These are phyloP conservation scores for Azolla pinnata DNA, from an alignment of 75 land plant species.

Conservation along the genomic window DNA sequence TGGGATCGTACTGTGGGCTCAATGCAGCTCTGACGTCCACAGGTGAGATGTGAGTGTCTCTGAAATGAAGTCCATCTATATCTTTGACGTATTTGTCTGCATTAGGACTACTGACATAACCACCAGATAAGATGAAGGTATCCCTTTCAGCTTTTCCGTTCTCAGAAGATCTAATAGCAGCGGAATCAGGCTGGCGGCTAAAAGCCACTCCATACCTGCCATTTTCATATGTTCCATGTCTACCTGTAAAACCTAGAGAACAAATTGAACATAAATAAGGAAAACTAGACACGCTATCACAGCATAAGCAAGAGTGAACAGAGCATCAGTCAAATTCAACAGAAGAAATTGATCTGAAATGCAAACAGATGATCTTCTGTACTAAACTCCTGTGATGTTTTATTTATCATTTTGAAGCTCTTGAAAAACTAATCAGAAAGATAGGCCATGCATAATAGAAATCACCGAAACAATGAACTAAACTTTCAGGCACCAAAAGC, in stretches of 20 bases:
- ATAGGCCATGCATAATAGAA: too few relatives aligned
- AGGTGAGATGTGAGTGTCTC: constrained; percentile 11
- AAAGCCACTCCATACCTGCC: background rate
- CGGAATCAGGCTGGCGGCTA: background rate
- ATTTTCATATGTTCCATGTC: background rate
- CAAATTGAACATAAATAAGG: too few relatives aligned
- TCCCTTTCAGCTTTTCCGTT: background rate
- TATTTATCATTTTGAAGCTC: too few relatives aligned
- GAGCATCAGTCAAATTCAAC: too few relatives aligned
- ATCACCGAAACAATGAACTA: too few relatives aligned
- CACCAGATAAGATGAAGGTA: background rate
- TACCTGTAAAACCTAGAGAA: background rate
- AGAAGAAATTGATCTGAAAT: too few relatives aligned
- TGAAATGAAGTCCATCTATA: constrained; percentile 6
- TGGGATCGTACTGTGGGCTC: background rate
- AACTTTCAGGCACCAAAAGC: too few relatives aligned
- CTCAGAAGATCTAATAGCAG: background rate
- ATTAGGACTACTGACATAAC: constrained; percentile 6
- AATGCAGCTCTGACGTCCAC: constrained; percentile 8
- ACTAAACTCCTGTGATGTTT: too few relatives aligned
- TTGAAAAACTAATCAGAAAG: too few relatives aligned
- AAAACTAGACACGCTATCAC: too few relatives aligned
- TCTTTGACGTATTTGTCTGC: constrained; percentile 5
- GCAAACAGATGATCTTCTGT: too few relatives aligned
- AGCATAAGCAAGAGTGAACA: too few relatives aligned